Percentiles rank a stretch among this genome's conserved stretches.
Conservation (phyloP, 2,329 filamentous ascomycete species). For the Cladosporium sp. region DNA sequence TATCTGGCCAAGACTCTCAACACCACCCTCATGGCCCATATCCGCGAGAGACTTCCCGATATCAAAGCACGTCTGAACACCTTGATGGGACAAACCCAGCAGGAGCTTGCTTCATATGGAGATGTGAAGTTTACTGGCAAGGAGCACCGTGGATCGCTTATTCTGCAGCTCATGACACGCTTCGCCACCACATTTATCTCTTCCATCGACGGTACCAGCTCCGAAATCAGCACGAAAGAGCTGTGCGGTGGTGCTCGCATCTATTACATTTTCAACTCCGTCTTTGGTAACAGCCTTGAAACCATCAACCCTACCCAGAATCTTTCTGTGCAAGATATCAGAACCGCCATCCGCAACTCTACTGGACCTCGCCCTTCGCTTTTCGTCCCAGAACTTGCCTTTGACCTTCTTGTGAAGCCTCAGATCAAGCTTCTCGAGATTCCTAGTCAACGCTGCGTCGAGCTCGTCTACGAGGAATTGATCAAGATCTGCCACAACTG, state of each 20-base stretch:
- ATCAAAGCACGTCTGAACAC: slow-evolving; percentile 98
- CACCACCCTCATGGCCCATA: slow-evolving; percentile 91
- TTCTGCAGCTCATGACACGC: slow-evolving; percentile 94
- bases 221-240: slow-evolving; percentile 97
- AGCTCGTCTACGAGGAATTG: slow-evolving; percentile 95
- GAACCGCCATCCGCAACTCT: slow-evolving; percentile 96
- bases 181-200: slow-evolving; percentile 98
- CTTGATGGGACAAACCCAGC: slow-evolving; percentile 98
- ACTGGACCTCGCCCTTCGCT: slow-evolving; percentile 92
- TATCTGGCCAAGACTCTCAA: slow-evolving; percentile 94
- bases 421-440: slow-evolving; percentile 96
- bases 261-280: slow-evolving; percentile 99
- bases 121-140: slow-evolving; percentile 97
- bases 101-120: slow-evolving; percentile 95
- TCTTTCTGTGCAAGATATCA: slow-evolving; percentile 87
- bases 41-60: slow-evolving; percentile 89
- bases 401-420: slow-evolving; percentile 94
- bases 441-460: slow-evolving; percentile 92
- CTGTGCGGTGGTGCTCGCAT: slow-evolving; percentile 91
- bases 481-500: slow-evolving; percentile 99
- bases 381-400: slow-evolving; percentile 95
- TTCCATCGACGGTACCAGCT: slow-evolving; percentile 96
- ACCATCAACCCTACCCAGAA: slow-evolving; percentile 95
- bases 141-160: slow-evolving; percentile 90
- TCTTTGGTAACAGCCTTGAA: slow-evolving; percentile 94